A percentile compares a stretch with the other conserved stretches of the same genome.
These are phyloP conservation scores for Thermoascus crustaceus DNA, from an alignment of 2,329 filamentous ascomycete species.

Conservation along the genomic window DNA sequence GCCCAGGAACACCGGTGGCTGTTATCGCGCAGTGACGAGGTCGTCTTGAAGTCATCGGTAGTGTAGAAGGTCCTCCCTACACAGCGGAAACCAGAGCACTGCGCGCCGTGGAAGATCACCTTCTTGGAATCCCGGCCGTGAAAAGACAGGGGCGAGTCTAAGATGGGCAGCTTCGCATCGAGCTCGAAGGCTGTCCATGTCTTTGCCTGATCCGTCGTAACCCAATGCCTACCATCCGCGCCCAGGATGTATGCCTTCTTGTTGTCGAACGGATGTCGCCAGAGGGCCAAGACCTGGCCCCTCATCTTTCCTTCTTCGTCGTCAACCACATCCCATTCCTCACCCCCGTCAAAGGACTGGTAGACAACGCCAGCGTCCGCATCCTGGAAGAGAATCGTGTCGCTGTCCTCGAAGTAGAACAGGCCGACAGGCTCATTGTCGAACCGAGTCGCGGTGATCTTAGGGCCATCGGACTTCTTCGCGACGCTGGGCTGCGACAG, in stretches of 20 bases:
- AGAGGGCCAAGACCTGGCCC: conserved; percentile 48
- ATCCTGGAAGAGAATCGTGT: conserved; percentile 71
- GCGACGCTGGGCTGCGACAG: conserved; percentile 32
- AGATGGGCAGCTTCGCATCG: conserved; percentile 48
- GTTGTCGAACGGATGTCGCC: conserved; percentile 70
- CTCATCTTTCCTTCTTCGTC: conserved; percentile 48
- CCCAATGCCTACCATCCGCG: conserved; percentile 62
- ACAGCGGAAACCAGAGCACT: conserved; percentile 58
- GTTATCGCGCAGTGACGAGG: conserved; percentile 57
- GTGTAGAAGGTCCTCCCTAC: conserved; percentile 64
- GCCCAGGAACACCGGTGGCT: conserved; percentile 83
- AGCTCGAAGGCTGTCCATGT: conserved; percentile 70
- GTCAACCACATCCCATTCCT: conserved; percentile 62
- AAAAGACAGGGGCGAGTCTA: conserved; percentile 57
- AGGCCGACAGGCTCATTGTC: conserved; percentile 59
- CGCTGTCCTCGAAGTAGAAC: conserved; percentile 86
- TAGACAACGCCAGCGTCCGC: conserved; percentile 56
- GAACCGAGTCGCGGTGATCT: conserved; percentile 58
- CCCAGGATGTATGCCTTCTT: conserved; percentile 76
- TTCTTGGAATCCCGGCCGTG: conserved; percentile 76
- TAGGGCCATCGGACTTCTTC: conserved; percentile 55
- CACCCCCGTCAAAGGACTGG: conserved; percentile 73
- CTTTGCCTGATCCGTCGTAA: conserved; percentile 73
- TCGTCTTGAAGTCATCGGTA: conserved; percentile 69
- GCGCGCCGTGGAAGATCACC: conserved; percentile 73